Base-by-base conservation (phyloP, 345 rosid species). In the Gossypium sturtianum region DNA sequence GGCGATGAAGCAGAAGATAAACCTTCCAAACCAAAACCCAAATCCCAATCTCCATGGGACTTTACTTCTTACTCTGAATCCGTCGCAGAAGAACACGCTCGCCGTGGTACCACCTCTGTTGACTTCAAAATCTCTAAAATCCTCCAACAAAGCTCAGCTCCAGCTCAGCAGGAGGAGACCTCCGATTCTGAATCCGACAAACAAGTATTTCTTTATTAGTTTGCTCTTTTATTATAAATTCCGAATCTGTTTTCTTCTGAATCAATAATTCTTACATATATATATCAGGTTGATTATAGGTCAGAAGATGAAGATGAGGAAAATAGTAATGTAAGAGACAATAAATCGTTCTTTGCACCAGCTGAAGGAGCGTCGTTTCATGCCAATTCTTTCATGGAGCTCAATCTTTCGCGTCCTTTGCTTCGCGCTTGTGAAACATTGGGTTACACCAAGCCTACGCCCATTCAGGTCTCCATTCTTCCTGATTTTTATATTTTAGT, bases 361-460 rank as follows among this genome's bases (percentile, higher is more conserved):
- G 48, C 87, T 7, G 90, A 90, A 54, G 96, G 98, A 71, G 80
- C 91, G 56, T 91, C 99, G 9, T 95, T 90, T 76, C 87, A 89
- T 71, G 97, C 97, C 13, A 81, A 89, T 81, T 85, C 97, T 0
- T 95, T 95, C 80, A 87, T 95, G 79, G 97, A 95, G 81, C 96
- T 93, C 19, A 91, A 95, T 64, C 83, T 95, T 52, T 95, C 99
- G 45, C 90, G 99, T 9, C 97, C 94, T 2, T 75, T 95, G 84
- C 98, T 93, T 81, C 88, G 91, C 70, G 97, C 97, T 75, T 91
- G 99, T 52, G 97, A 95, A 80, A 90, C 86, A 25, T 85, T 95
- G 80, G 99, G 98, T 38, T 93, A 93, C 77, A 73, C 83, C 62
- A 91, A 93, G 77, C 99, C 97, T 80, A 95, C 99, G 0, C 99